Percentiles rank a stretch among this genome's conserved stretches.
Evolutionary conservation across 169 alveolate genomes (phyloP).

Genomic region (Eimeria sp.): DNA sequence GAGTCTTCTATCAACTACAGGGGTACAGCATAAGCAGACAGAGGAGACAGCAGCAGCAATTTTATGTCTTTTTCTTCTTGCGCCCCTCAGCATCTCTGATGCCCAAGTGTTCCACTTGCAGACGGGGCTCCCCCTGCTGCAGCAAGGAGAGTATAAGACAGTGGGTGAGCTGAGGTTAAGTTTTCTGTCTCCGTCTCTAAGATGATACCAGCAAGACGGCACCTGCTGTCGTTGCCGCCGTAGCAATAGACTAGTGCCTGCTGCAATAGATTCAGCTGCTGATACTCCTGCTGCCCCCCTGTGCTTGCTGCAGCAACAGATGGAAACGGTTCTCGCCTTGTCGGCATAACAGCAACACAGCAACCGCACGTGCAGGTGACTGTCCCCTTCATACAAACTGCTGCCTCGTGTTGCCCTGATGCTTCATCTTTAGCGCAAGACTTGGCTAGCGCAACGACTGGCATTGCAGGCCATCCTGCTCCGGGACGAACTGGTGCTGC

Average conservation of each 20-base stretch:
- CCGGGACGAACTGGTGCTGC: no score
- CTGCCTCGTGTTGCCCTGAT: background rate
- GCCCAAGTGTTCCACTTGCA: background rate
- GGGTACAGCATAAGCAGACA: background rate
- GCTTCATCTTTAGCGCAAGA: background rate
- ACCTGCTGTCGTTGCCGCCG: slow-evolving; percentile 8
- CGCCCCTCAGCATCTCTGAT: background rate
- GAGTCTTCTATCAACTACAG: background rate
- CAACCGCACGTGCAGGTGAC: slow-evolving; percentile 9
- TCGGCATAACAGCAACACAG: slow-evolving; percentile 1
- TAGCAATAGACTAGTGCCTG: no score
- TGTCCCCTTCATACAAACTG: background rate
- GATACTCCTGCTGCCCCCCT: background rate
- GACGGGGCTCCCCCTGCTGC: background rate
- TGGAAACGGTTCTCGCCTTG: slow-evolving; percentile 51
- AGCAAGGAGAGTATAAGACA: background rate
- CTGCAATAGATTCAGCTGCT: slow-evolving; percentile 14
- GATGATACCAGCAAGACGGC: no score
- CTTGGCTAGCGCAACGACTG: no score
- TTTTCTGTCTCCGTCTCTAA: background rate
- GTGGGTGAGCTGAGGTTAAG: background rate
- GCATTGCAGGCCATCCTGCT: background rate
- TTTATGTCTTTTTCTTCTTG: background rate
- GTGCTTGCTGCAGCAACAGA: slow-evolving; percentile 27
- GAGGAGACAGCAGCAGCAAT: background rate